A percentile compares a stretch with the other conserved stretches of the same genome.
These are phyloP conservation scores for Begonia masoniana DNA, from an alignment of 306 rosid genomes.

Conservation along the genomic window DNA sequence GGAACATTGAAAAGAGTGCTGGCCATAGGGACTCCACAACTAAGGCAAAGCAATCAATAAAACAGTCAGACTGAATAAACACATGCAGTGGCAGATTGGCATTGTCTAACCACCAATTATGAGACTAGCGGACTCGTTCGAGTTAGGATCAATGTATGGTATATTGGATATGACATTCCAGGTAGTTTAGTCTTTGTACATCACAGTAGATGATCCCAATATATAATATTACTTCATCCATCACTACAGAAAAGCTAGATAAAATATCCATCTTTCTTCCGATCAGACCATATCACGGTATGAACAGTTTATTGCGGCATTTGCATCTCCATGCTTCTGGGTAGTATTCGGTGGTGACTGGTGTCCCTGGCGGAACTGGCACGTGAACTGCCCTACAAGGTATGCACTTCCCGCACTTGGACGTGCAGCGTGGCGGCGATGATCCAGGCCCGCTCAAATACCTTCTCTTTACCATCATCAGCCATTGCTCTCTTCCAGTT, in stretches of 20 bases:
- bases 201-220: neutral
- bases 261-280: neutral
- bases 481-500: conserved; percentile 7
- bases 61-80: no score
- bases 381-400: conserved; percentile 86
- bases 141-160: no score
- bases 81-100: no score
- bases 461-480: conserved; percentile 23
- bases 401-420: conserved; percentile 68
- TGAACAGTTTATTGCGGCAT: conserved; percentile 78
- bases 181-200: neutral
- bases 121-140: no score
- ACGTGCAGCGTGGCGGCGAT: conserved; percentile 61
- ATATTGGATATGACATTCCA: no score
- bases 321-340: conserved; percentile 99
- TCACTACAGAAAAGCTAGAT: neutral
- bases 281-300: conserved; percentile 43
- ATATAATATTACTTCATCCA: neutral
- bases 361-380: conserved; percentile 81
- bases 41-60: no score
- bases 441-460: conserved; percentile 64
- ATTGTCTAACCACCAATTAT: no score
- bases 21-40: no score
- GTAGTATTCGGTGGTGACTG: conserved; percentile 76
- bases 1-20: no score